Base-by-base conservation (phyloP, 2,329 filamentous ascomycete species). In the Fusarium xyrophilum region DNA sequence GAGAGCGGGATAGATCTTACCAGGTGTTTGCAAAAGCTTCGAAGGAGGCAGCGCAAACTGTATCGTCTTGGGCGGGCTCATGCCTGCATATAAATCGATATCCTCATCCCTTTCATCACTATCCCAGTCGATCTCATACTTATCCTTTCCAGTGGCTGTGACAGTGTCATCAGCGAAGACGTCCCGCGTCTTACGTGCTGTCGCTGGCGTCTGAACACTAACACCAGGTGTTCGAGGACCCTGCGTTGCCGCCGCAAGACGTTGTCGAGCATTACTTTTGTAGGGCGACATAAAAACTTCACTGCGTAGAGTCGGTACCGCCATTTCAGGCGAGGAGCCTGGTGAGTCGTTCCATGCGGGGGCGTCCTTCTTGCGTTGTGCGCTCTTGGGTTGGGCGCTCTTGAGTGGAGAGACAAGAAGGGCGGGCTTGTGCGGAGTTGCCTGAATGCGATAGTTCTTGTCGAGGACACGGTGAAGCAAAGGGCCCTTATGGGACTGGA, bases 21-120 rank as follows among this genome's bases (percentile, higher is more conserved):
- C 90, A 66, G 92, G 93, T 50, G 93, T 96, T 77, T 94, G 92
- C 76, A 95, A 78, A 25, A 96, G 80, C 75, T 91, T 89, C 40
- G 89, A 91, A 55, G 91, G 90, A 52, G 91, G 91, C 48, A 96
- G 80, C 44, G 91, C 90, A 77, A 96, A 96, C 74, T 94, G 91
- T 63, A 96, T 94, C 14, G 93, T 96, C 83, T 98, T 98, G 1
- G 96, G 96, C 30, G 96, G 96, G 74, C 93, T 97, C 79, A 93
- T 90, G 9, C 90, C 92, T 10, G 86, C 86, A 61, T 91, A 89
- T 9, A 87, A 75, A 42, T 84, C 87, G 27, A 84, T 84, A 39
- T 87, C 87, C 50, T 89, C 87, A 13, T 88, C 87, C 30, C 91
- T 90, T 58, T 88, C 89, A 65, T 93, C 90, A 73, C 89, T 91